Percentiles rank a stretch among this genome's conserved stretches.
phyloP scores from a whole-genome alignment of 495 filamentous ascomycete genomes.

The Jackrogersella minutella region DNA sequence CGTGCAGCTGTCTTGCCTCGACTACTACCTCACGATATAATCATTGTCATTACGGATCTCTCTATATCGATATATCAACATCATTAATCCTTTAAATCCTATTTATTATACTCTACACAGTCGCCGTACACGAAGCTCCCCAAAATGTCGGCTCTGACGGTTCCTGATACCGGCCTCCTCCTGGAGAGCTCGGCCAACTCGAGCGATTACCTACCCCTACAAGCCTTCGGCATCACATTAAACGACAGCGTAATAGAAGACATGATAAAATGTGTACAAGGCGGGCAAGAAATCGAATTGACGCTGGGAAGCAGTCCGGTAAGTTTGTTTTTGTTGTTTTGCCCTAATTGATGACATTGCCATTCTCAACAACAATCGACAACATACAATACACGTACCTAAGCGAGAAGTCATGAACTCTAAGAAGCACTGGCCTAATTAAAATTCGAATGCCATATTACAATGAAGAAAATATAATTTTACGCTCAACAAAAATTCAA shows the following conservation, averaged over 20 bases:
- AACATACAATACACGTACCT: neutral
- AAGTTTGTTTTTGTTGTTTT: constrained; percentile 48
- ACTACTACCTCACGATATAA: constrained; percentile 24
- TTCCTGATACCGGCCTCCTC: constrained; percentile 55
- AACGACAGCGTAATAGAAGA: constrained; percentile 72
- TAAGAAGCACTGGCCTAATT: too few relatives aligned
- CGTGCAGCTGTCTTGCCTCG: constrained; percentile 42
- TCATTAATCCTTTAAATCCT: constrained; percentile 1
- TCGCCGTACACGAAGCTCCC: constrained; percentile 13
- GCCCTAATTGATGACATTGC: constrained; percentile 8
- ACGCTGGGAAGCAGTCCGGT: constrained; percentile 64
- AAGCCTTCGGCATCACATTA: constrained; percentile 70
- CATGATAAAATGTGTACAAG: constrained; percentile 70
- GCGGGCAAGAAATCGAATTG: constrained; percentile 67
- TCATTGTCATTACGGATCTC: constrained; percentile 18
- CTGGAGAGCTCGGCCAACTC: constrained; percentile 52
- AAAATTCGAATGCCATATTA: too few relatives aligned
- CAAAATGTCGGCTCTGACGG: constrained; percentile 47
- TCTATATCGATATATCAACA: constrained; percentile 4
- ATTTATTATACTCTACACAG: constrained; percentile 12
- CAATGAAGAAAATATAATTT: neutral
- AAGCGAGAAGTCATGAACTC: neutral
- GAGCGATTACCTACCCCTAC: constrained; percentile 48
- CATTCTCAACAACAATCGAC: constrained; percentile 31
- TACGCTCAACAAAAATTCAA: neutral